Evolutionary conservation across 495 filamentous ascomycete species (phyloP), one percentile per base, ranked within the genome.

Genomic region (Cudoniella acicularis): DNA sequence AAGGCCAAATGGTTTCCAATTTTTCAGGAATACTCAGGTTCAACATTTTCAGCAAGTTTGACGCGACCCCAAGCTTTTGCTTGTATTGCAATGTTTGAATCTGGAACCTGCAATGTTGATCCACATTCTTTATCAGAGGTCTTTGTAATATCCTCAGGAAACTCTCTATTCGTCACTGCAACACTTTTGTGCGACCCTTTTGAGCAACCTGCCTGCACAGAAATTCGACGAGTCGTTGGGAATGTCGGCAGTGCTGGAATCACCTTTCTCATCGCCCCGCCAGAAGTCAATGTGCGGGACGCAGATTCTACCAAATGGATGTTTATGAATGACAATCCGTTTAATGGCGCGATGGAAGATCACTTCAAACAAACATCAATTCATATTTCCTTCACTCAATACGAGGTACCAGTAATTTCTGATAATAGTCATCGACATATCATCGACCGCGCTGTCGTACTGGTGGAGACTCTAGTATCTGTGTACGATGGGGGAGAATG

Each of bases 361-460:
- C 43, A 45, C 50, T 78, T 78, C 52, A 8, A 53, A 18, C 47
- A 60, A 6, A 73, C 69, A 21, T 73, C 75, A 0, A 52, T 78
- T 4, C 76, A 77, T 57, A 56, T 78, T 0, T 73, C 70, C 4
- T 76, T 77, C 62, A 77, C 75, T 0, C 62, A 59, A 0, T 73
- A 57, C 23, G 49, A 62, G 20, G 23, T 71, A 10, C 66, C 73
- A 0, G 4, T 75, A 0, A 50, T 49, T 10, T 53, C 54, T 1
- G 48, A 43, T 13, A 52, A 59, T 10, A 65, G 64, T 0, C 49
- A 27, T 2, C 58, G 63, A 48, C 54, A 62, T 43, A 26, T 66
- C 46, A 68, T 69, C 48, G 40, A 61, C 3, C 69, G 70, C 27
- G 50, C 60, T 0, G 68, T 59, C 25, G 58, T 69, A 20, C 51